Conservation (phyloP, 257 asterid genomes). For the Primulina huaijiensis region DNA sequence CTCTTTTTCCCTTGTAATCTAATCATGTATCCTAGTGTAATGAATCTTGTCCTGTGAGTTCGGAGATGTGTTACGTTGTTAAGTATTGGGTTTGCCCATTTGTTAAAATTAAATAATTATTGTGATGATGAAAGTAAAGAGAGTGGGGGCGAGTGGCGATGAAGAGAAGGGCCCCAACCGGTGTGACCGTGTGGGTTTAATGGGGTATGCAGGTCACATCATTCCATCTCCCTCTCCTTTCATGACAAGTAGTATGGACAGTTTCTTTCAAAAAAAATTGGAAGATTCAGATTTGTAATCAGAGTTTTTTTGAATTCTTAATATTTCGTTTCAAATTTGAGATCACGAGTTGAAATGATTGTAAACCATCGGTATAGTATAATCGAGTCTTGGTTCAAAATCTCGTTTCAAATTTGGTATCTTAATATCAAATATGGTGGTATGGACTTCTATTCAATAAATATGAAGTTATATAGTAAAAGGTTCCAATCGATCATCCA, state of each 20-base stretch:
- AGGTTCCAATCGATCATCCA: too few relatives aligned
- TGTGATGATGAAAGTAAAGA: conserved; percentile 17
- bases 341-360: too few relatives aligned
- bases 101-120: background rate
- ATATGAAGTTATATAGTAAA: too few relatives aligned
- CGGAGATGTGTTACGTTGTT: conserved; percentile 27
- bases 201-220: conserved; percentile 17
- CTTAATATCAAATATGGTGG: too few relatives aligned
- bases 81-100: background rate
- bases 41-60: conserved; percentile 25
- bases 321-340: too few relatives aligned
- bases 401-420: too few relatives aligned
- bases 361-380: too few relatives aligned
- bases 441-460: too few relatives aligned
- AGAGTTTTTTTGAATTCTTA: too few relatives aligned
- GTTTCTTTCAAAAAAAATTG: too few relatives aligned
- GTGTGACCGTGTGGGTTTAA: conserved; percentile 6
- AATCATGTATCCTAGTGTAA: background rate
- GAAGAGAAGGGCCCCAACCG: conserved; percentile 20
- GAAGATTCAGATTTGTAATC: too few relatives aligned
- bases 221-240: background rate
- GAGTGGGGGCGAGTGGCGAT: conserved; percentile 4
- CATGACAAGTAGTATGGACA: background rate
- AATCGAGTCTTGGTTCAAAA: too few relatives aligned
- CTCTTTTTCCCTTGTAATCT: background rate